Base-by-base conservation (phyloP, 805 yeast genomes). In the Zygoascus ofunaensis region DNA sequence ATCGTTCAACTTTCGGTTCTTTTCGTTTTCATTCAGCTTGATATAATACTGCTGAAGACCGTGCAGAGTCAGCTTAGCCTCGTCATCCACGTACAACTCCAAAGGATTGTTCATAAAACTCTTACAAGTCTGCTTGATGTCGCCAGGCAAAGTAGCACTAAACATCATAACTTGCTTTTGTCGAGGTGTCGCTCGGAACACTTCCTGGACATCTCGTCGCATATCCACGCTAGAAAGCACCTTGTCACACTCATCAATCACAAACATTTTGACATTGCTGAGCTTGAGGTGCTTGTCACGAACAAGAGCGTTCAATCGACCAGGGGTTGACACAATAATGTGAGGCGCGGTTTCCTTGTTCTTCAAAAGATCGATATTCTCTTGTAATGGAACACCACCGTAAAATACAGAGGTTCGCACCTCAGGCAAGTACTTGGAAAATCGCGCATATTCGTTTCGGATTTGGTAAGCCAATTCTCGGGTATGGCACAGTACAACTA, bases 151-250 rank as follows among this genome's bases (percentile, higher is more conserved):
- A 45, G 98, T 90, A 54, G 98, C 98, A 49, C 95, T 84, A 69
- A 90, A 90, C 96, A 90, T 90, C 97, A 92, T 89, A 46, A 92
- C 97, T 73, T 90, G 98, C 70, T 90, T 90, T 66, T 90, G 95
- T 69, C 85, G 94, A 54, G 98, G 98, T 42, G 98, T 90, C 49
- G 85, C 85, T 68, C 96, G 82, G 80, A 92, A 90, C 53, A 92
- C 84, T 64, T 90, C 97, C 74, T 90, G 98, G 48, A 90, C 96
- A 63, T 90, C 98, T 66, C 95, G 82, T 75, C 98, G 85, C 98
- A 90, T 90, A 59, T 83, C 94, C 59, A 81, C 47, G 45, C 79
- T 72, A 72, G 92, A 97, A 66, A 90, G 76, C 46, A 90, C 97
- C 71, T 89, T 87, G 73, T 90, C 98, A 80, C 97, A 92, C 74